phyloP scores from a whole-genome alignment of 345 rosid species.

The Gossypium sturtianum region DNA sequence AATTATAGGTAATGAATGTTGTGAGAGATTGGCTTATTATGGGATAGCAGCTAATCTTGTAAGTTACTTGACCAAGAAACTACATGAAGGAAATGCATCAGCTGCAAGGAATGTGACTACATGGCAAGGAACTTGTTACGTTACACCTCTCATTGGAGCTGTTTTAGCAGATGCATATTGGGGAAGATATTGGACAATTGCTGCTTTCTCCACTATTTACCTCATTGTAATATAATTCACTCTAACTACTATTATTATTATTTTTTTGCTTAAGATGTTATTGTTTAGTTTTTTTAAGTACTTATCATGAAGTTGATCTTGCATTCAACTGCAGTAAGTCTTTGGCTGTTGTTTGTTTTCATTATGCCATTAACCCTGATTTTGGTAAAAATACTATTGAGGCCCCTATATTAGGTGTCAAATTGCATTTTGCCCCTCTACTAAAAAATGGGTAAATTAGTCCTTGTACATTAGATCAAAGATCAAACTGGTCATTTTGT shows the following conservation, averaged over 20 bases:
- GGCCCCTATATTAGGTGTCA: too few species aligned
- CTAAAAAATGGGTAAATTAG: too few species aligned
- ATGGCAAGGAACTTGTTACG: slow-evolving; percentile 88
- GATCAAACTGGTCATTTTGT: too few species aligned
- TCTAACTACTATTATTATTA: neutral
- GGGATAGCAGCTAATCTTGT: slow-evolving; percentile 85
- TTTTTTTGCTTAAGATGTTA: neutral
- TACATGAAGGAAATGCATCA: slow-evolving; percentile 84
- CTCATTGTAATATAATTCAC: slow-evolving; percentile 44
- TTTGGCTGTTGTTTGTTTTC: neutral
- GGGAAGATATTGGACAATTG: slow-evolving; percentile 99
- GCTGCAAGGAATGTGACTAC: slow-evolving; percentile 88
- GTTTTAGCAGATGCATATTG: slow-evolving; percentile 88
- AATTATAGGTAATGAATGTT: slow-evolving; percentile 80
- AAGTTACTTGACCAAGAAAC: slow-evolving; percentile 70
- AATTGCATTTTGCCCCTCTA: too few species aligned
- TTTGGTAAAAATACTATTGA: neutral
- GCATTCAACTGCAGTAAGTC: neutral
- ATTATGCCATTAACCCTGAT: neutral
- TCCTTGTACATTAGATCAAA: too few species aligned
- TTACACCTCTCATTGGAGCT: slow-evolving; percentile 91
- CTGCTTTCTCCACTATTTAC: slow-evolving; percentile 74
- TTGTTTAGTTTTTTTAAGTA: neutral
- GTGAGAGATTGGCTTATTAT: slow-evolving; percentile 92
- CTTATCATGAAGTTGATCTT: slow-evolving; percentile 2